Evolutionary conservation across 169 alveolate species (phyloP), one percentile per base, ranked within the genome.

Genomic region (Eimeria tenella): DNA sequence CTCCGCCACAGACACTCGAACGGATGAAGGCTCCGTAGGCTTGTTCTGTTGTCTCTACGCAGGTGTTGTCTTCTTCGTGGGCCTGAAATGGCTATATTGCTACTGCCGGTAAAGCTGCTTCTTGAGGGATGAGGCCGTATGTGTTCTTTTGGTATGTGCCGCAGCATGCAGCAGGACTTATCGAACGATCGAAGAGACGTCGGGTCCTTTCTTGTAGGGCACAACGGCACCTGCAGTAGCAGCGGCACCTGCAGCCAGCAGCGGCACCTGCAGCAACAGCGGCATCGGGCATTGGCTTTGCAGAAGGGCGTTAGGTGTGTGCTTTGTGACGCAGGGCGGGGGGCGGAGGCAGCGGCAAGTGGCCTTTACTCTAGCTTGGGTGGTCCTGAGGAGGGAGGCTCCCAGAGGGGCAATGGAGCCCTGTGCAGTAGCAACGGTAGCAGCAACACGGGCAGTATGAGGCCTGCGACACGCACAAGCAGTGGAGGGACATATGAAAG

Each of bases 271-370:
- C 42, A 31, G 42, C 42, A 31, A 31, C 42, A 31, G 42, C 42
- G 42, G 42, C 42, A 31, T 31, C 42, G 2, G 42, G 42, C 42
- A 31, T 31, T 31, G 42, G 42, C 42, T 31, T 31, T 31, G 42
- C 42, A 31, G 42, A 0, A 31, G 42, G 42, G 42, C 42, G 2
- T 0, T 31, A 31, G 42, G 42, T 31, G 42, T 31, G 42, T 31
- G 42, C 42, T 31, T 10, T 79, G 88, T 55, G 17, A 0, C 50
- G 50, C 31, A 79, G 88, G 88, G 52, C 65, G 88, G 31, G 88
- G 88, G 19, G 88, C 88, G 4, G 88, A 79, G 88, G 88, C 88
- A 53, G 88, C 88, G 8, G 88, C 88, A 4, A 79, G 70, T 68
- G 88, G 88, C 53, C 88, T 79, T 10, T 79, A 58, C 88, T 55